These are phyloP conservation scores for Tuber brumale DNA, from an alignment of 495 filamentous ascomycete genomes.

Conservation along the genomic window DNA sequence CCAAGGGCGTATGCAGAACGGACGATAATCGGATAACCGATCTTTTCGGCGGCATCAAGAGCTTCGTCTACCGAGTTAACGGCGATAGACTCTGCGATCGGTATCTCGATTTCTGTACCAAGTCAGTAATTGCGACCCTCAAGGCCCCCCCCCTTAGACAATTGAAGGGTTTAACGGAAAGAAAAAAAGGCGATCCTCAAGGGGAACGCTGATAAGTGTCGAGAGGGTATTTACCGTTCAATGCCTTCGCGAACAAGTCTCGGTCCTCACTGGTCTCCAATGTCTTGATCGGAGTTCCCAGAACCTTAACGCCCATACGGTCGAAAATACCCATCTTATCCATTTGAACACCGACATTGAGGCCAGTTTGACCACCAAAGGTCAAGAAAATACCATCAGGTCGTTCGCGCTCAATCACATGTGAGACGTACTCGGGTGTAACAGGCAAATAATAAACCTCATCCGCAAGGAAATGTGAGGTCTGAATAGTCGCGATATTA, in stretches of 20 bases:
- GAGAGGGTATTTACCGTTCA: conserved; percentile 46
- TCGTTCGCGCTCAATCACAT: conserved; percentile 89
- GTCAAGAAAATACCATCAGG: conserved; percentile 97
- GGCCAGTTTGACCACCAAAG: conserved; percentile 92
- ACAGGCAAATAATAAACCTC: conserved; percentile 99
- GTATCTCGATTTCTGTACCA: conserved; percentile 76
- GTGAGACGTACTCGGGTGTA: conserved; percentile 89
- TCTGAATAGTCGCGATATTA: conserved; percentile 98
- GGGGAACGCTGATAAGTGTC: neutral
- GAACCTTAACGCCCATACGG: conserved; percentile 84
- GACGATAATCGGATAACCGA: conserved; percentile 96
- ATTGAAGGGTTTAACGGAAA: too few relatives aligned
- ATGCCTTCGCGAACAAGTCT: conserved; percentile 87
- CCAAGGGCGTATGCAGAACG: conserved; percentile 93
- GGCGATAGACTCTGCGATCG: conserved; percentile 90
- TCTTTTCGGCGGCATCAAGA: conserved; percentile 69
- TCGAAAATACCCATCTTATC: conserved; percentile 93
- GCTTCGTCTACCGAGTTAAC: conserved; percentile 86
- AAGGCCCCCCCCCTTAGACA: too few relatives aligned
- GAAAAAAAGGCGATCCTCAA: neutral
- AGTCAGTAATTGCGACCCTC: neutral
- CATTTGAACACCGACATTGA: conserved; percentile 97
- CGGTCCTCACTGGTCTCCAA: conserved; percentile 91
- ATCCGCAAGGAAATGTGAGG: conserved; percentile 88
- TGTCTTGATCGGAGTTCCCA: conserved; percentile 90